phyloP scores from a whole-genome alignment of 495 filamentous ascomycete genomes.

The Glonium stellatum region DNA sequence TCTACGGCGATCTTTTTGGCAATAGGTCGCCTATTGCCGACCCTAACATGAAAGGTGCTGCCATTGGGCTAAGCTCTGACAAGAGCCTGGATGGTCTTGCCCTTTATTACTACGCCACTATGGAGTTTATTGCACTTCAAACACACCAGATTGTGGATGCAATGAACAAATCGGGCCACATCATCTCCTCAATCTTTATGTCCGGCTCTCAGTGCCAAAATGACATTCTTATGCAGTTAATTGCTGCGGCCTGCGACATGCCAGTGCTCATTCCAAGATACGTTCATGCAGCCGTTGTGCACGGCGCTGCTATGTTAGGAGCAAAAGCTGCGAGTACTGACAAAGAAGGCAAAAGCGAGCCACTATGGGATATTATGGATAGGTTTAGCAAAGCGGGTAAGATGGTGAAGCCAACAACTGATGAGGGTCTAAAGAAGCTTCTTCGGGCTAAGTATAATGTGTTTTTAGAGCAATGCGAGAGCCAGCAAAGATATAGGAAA shows the following conservation, averaged over 20 bases:
- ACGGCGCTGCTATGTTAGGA: constrained; percentile 94
- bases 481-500: constrained; percentile 33
- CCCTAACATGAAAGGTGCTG: constrained; percentile 79
- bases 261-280: constrained; percentile 88
- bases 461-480: constrained; percentile 39
- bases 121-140: constrained; percentile 97
- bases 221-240: constrained; percentile 77
- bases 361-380: constrained; percentile 94
- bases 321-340: constrained; percentile 74
- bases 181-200: constrained; percentile 92
- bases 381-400: constrained; percentile 92
- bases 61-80: constrained; percentile 79
- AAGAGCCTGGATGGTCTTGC: constrained; percentile 78
- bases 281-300: constrained; percentile 90
- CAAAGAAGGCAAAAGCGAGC: constrained; percentile 69
- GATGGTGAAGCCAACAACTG: constrained; percentile 62
- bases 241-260: constrained; percentile 83
- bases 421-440: constrained; percentile 67
- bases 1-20: constrained; percentile 97
- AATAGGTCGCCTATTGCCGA: constrained; percentile 93
- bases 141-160: constrained; percentile 90
- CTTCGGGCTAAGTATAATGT: constrained; percentile 79
- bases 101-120: constrained; percentile 82
- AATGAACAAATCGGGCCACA: constrained; percentile 81
- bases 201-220: constrained; percentile 96